These are phyloP conservation scores for Chlamydomonas schloesseri DNA, from an alignment of 139 green algal species.

Conservation along the genomic window DNA sequence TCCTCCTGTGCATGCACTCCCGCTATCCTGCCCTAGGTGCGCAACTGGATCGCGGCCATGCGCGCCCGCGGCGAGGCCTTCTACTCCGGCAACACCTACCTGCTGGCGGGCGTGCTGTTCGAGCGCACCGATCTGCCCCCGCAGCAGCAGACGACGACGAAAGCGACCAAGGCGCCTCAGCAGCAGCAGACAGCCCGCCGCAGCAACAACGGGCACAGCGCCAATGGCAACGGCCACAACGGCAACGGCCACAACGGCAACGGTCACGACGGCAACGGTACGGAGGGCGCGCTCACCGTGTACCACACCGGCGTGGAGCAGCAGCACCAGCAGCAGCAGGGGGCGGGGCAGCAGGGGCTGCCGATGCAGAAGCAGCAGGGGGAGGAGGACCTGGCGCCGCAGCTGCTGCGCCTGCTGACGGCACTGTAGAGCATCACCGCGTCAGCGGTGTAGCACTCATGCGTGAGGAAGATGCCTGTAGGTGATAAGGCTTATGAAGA, in stretches of 20 bases:
- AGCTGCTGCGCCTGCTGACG: constrained; percentile 56
- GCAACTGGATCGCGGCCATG: constrained; percentile 24
- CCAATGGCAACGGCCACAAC: neutral
- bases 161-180: too few species aligned
- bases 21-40: too few species aligned
- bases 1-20: too few species aligned
- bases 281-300: neutral
- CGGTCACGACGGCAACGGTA: neutral
- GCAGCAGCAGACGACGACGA: neutral
- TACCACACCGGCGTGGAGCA: neutral
- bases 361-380: neutral
- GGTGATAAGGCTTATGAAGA: too few species aligned
- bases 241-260: constrained; percentile 1
- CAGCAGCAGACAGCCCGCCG: too few species aligned
- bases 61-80: constrained; percentile 48
- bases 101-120: constrained; percentile 64
- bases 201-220: neutral
- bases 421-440: constrained; percentile 47
- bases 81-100: constrained; percentile 52
- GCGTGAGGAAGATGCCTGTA: neutral
- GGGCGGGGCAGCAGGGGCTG: neutral
- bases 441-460: too few species aligned
- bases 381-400: constrained; percentile 32
- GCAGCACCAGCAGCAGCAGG: neutral
- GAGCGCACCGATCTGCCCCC: constrained; percentile 19